These are phyloP conservation scores for Echeveria elegans DNA, from an alignment of 164 flowering plant genomes.

Conservation along the genomic window DNA sequence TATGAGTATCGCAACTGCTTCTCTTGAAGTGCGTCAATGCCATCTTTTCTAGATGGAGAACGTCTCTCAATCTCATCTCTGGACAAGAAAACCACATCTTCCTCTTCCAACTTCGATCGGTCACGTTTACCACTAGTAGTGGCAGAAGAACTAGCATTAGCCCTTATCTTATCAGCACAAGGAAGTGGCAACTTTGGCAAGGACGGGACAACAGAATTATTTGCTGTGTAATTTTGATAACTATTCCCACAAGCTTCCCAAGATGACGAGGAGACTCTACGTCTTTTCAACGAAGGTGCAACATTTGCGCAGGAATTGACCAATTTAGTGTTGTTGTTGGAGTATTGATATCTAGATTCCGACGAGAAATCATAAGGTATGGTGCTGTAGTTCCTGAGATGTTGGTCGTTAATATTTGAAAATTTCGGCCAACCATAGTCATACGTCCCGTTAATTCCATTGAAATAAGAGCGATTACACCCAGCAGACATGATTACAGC, in stretches of 20 bases:
- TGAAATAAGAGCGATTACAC: slow-evolving; percentile 17
- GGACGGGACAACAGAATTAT: slow-evolving; percentile 21
- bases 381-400: slow-evolving; percentile 8
- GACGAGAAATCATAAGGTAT: slow-evolving; percentile 15
- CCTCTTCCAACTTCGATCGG: slow-evolving; percentile 50
- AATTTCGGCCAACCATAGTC: slow-evolving; percentile 8
- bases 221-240: slow-evolving; percentile 20
- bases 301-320: slow-evolving; percentile 17
- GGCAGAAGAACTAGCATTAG: slow-evolving; percentile 20
- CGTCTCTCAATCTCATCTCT: slow-evolving; percentile 77
- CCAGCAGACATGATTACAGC: slow-evolving; percentile 34
- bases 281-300: slow-evolving; percentile 44
- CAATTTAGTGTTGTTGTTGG: slow-evolving; percentile 13
- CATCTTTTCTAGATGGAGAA: slow-evolving; percentile 96
- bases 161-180: slow-evolving; percentile 19
- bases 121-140: slow-evolving; percentile 40
- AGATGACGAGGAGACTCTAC: slow-evolving; percentile 38
- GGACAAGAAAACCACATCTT: slow-evolving; percentile 58
- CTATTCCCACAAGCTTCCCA: slow-evolving; percentile 34
- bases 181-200: neutral
- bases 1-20: slow-evolving; percentile 80
- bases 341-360: slow-evolving; percentile 18
- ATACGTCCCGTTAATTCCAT: slow-evolving; percentile 9
- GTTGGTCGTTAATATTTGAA: slow-evolving; percentile 11
- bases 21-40: slow-evolving; percentile 76